These are phyloP conservation scores for Exophiala spinifera DNA, from an alignment of 2,329 filamentous ascomycete species.

Conservation along the genomic window DNA sequence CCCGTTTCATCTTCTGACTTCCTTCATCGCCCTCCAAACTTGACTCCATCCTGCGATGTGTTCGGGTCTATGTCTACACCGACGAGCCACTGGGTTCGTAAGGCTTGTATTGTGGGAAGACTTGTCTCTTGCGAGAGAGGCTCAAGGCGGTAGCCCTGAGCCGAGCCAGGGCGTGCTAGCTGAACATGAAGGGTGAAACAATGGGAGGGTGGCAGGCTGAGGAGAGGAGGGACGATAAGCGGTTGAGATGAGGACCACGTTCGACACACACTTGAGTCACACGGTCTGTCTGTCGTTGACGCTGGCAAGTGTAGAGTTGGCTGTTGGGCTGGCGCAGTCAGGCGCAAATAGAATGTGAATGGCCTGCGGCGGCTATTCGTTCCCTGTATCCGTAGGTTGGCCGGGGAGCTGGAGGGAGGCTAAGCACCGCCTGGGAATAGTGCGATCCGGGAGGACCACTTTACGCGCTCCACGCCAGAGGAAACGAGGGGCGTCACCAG, in stretches of 20 bases:
- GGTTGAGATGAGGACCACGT: slow-evolving; percentile 12
- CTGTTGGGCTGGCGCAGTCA: too few relatives aligned
- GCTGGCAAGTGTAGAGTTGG: too few relatives aligned
- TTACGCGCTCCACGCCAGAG: slow-evolving; percentile 8
- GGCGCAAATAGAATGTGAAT: not conserved
- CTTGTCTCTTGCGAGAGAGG: slow-evolving; percentile 1
- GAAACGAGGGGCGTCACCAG: not conserved
- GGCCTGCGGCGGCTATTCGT: too few relatives aligned
- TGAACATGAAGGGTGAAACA: slow-evolving; percentile 17
- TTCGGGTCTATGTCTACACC: not conserved
- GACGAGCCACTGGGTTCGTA: too few relatives aligned
- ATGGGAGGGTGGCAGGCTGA: slow-evolving; percentile 5
- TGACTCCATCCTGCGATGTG: slow-evolving; percentile 14
- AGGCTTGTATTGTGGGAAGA: not conserved
- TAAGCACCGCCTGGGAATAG: not conserved
- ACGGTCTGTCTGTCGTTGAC: not conserved
- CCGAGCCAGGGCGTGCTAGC: slow-evolving; percentile 15
- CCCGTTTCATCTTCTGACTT: slow-evolving; percentile 5
- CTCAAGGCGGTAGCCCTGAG: slow-evolving; percentile 25
- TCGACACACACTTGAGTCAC: slow-evolving; percentile 4
- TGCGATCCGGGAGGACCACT: not conserved
- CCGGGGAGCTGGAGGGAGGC: not conserved
- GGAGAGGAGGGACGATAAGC: slow-evolving; percentile 2
- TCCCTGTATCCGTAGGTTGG: not conserved
- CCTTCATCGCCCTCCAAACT: slow-evolving; percentile 9